Conservation (phyloP, 805 yeast genomes). For the Saccharomycopsis lassenensis region DNA sequence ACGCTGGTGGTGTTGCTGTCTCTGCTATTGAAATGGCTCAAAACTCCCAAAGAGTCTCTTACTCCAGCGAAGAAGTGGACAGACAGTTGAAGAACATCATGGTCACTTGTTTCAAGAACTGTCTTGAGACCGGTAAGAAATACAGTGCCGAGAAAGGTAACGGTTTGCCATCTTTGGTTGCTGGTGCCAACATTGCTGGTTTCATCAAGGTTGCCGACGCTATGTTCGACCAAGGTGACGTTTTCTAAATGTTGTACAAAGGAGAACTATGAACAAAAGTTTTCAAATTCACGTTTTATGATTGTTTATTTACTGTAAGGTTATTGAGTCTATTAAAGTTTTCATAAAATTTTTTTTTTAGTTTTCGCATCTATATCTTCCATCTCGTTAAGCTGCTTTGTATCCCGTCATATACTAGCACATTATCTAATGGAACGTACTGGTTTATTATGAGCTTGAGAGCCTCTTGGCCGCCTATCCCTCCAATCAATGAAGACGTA, state of each 20-base stretch:
- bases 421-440: constrained; percentile 66
- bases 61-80: constrained; percentile 94
- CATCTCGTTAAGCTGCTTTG: constrained; percentile 36
- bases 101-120: constrained; percentile 86
- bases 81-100: constrained; percentile 81
- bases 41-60: constrained; percentile 86
- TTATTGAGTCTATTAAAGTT: no score
- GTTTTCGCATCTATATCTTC: constrained; percentile 9
- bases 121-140: constrained; percentile 75
- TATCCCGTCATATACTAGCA: constrained; percentile 65
- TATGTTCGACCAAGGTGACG: constrained; percentile 95
- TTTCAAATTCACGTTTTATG: no score
- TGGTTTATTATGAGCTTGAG: constrained; percentile 68
- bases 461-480: constrained; percentile 76
- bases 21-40: constrained; percentile 99
- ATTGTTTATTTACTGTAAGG: no score
- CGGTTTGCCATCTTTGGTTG: constrained; percentile 84
- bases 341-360: background rate
- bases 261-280: no score
- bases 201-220: constrained; percentile 98
- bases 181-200: constrained; percentile 99
- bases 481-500: constrained; percentile 65
- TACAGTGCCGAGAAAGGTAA: constrained; percentile 61
- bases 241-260: constrained; percentile 25
- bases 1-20: constrained; percentile 99